A percentile compares a stretch with the other conserved stretches of the same genome.
Evolutionary conservation across 148 eudicot species (phyloP).

Genomic region (Gaultheria prostrata): DNA sequence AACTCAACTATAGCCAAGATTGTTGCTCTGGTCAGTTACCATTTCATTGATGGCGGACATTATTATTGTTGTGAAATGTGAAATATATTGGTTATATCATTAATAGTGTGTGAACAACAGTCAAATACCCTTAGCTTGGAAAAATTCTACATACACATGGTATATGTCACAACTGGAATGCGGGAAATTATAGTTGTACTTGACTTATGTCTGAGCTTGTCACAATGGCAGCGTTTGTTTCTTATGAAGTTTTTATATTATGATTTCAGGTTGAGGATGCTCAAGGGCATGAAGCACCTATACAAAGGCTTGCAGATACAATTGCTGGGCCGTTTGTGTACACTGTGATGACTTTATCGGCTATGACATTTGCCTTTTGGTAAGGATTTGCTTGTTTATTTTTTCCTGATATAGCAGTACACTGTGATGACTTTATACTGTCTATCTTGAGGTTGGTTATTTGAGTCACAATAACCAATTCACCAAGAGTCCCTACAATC

Average conservation of each 20-base stretch:
- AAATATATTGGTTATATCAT: too few species aligned
- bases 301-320: constrained; percentile 94
- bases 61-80: not conserved
- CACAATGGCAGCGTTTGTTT: not conserved
- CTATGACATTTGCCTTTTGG: constrained; percentile 92
- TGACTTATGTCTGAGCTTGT: not conserved
- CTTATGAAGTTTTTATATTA: not conserved
- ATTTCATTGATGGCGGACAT: not conserved
- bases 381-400: constrained; percentile 25
- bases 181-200: not conserved
- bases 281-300: constrained; percentile 97
- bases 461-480: not conserved
- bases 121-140: not conserved
- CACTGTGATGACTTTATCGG: constrained; percentile 77
- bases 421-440: not conserved
- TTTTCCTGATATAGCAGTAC: not conserved
- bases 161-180: constrained; percentile 10
- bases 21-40: constrained; percentile 60
- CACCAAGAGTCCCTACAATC: not conserved
- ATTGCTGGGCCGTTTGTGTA: constrained; percentile 97
- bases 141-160: not conserved
- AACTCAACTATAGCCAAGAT: constrained; percentile 89
- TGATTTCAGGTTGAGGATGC: constrained; percentile 85
- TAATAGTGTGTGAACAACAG: not conserved
- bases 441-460: not conserved